Evolutionary conservation across 2,329 filamentous ascomycete species (phyloP).

Genomic region (Thermochaetoides dissita): DNA sequence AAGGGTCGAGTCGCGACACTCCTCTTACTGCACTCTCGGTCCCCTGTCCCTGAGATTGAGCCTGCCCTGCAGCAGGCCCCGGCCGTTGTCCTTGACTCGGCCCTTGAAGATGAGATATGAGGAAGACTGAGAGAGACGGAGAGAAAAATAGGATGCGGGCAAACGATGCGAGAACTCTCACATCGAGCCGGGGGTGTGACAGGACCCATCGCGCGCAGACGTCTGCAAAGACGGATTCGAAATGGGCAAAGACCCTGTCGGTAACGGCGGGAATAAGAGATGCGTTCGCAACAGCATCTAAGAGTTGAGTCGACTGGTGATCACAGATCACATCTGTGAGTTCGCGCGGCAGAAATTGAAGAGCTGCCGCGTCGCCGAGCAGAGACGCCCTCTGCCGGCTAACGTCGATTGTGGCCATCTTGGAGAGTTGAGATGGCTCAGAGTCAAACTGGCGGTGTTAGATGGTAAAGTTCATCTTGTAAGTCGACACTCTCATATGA

Average conservation of each 20-base stretch:
- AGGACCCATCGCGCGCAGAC: conserved; percentile 67
- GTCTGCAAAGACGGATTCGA: conserved; percentile 65
- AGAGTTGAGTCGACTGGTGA: conserved; percentile 49
- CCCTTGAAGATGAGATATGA: conserved; percentile 22
- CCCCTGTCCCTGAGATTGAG: too few species aligned
- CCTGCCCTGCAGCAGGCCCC: too few species aligned
- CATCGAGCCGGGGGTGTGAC: conserved; percentile 26
- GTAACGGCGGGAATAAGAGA: conserved; percentile 58
- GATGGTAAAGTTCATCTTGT: background rate
- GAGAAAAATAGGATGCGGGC: conserved; percentile 70
- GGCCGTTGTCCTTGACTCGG: too few species aligned
- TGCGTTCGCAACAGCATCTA: conserved; percentile 55
- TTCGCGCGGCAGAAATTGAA: conserved; percentile 54
- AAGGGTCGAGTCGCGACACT: conserved; percentile 4
- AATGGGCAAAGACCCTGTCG: conserved; percentile 58
- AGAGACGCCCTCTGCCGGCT: conserved; percentile 41
- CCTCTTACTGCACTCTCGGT: background rate
- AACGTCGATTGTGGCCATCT: conserved; percentile 44
- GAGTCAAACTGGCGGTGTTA: background rate
- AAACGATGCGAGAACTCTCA: conserved; percentile 53
- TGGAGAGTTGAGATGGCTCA: conserved; percentile 14
- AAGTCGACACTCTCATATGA: background rate
- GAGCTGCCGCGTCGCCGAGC: conserved; percentile 37
- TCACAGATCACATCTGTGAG: conserved; percentile 53
- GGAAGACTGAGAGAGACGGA: conserved; percentile 62